Percentiles rank a stretch among this genome's conserved stretches.
These are phyloP conservation scores for Syzygium aromaticum DNA, from an alignment of 345 rosid genomes.

Conservation along the genomic window DNA sequence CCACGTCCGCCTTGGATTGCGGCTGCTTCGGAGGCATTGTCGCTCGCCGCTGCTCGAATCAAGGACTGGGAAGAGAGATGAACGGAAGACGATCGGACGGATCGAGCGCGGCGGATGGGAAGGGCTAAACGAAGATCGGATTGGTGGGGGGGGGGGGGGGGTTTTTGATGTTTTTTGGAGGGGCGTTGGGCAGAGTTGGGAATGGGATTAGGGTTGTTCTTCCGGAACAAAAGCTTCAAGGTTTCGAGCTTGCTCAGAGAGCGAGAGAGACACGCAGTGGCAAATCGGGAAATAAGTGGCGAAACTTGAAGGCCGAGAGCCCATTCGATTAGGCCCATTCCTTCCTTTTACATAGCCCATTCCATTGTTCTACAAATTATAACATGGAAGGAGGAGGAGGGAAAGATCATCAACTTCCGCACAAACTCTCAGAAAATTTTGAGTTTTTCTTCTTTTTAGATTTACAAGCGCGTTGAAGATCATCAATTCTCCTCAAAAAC, in stretches of 20 bases:
- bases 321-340: not conserved
- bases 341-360: not conserved
- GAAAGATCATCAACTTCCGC: not conserved
- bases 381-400: not conserved
- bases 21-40: constrained; percentile 82
- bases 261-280: not conserved
- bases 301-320: not conserved
- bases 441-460: no score
- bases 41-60: not conserved
- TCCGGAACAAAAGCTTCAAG: not conserved
- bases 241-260: not conserved
- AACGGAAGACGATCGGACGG: not conserved
- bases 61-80: not conserved
- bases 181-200: not conserved
- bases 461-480: no score
- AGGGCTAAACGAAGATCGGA: not conserved
- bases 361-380: not conserved
- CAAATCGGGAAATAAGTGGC: not conserved
- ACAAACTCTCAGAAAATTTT: not conserved
- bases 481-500: no score
- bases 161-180: no score
- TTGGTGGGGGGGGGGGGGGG: not conserved
- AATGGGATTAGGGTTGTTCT: not conserved
- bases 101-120: not conserved
- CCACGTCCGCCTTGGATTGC: constrained; percentile 61